Evolutionary conservation across 73 alveolate genomes (phyloP).

Genomic region (Paramecium bursaria): DNA sequence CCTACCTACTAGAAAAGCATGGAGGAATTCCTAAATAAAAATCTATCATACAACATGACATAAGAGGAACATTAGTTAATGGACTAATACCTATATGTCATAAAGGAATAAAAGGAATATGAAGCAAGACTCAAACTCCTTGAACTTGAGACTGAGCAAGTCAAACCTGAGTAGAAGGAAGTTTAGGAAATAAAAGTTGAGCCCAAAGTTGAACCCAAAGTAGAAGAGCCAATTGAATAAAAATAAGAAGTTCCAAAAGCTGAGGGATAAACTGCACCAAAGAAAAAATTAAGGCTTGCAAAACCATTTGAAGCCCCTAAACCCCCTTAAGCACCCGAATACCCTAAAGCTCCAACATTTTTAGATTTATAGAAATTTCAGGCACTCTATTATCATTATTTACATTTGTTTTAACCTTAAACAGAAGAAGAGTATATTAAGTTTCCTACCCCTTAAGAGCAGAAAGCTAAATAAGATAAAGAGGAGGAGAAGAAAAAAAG

Average conservation of each 20-base stretch:
- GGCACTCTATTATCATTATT: slow-evolving; percentile 6
- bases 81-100: slow-evolving; percentile 15
- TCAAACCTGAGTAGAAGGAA: slow-evolving; percentile 7
- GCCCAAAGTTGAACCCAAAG: neutral
- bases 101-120: slow-evolving; percentile 37
- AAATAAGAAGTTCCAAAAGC: neutral
- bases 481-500: slow-evolving; percentile 69
- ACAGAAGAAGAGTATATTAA: slow-evolving; percentile 56
- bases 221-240: slow-evolving; percentile 23
- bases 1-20: slow-evolving; percentile 46
- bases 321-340: slow-evolving; percentile 33
- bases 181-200: slow-evolving; percentile 23
- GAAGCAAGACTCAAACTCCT: neutral
- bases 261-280: neutral
- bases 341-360: slow-evolving; percentile 32
- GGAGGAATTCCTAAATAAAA: slow-evolving; percentile 30
- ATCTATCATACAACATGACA: slow-evolving; percentile 29
- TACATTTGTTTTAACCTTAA: slow-evolving; percentile 34
- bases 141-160: neutral
- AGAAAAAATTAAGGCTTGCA: slow-evolving; percentile 30
- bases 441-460: slow-evolving; percentile 27
- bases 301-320: slow-evolving; percentile 40
- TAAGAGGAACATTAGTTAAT: slow-evolving; percentile 12
- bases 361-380: slow-evolving; percentile 29
- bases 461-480: slow-evolving; percentile 71